These are phyloP conservation scores for Tuber aestivum DNA, from an alignment of 495 filamentous ascomycete genomes.

Conservation along the genomic window DNA sequence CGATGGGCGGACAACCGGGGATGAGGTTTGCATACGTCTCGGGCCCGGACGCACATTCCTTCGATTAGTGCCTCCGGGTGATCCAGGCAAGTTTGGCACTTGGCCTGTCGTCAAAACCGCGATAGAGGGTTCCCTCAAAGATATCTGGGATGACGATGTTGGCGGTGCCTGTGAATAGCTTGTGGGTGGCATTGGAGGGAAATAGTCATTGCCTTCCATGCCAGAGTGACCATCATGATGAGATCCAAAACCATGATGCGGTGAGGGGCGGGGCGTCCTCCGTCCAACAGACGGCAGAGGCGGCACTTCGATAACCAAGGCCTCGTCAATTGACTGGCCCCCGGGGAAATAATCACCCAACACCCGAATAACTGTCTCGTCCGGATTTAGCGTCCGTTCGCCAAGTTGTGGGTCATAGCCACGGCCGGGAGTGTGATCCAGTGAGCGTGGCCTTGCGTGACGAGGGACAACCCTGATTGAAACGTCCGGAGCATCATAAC, in stretches of 20 bases:
- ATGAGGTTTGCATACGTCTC: conserved; percentile 70
- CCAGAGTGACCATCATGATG: conserved; percentile 39
- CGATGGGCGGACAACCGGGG: conserved; percentile 57
- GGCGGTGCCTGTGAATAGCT: conserved; percentile 20
- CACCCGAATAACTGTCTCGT: conserved; percentile 72
- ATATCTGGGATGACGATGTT: conserved; percentile 35
- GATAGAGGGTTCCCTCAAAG: conserved; percentile 52
- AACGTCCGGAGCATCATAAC: conserved; percentile 84
- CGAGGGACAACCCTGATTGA: conserved; percentile 34
- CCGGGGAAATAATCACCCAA: conserved; percentile 83
- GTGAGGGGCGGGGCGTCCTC: conserved; percentile 75
- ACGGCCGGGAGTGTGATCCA: conserved; percentile 27
- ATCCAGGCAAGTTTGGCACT: conserved; percentile 67
- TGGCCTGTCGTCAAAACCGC: conserved; percentile 73
- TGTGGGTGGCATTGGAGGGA: conserved; percentile 68
- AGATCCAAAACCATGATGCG: conserved; percentile 47
- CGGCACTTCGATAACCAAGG: conserved; percentile 83
- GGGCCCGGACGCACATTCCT: conserved; percentile 53
- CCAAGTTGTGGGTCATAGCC: conserved; percentile 46
- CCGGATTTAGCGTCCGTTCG: conserved; percentile 71
- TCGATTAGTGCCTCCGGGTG: conserved; percentile 62
- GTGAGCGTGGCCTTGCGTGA: conserved; percentile 23
- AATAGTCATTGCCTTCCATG: conserved; percentile 69
- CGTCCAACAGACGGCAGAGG: conserved; percentile 45
- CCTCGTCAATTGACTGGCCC: conserved; percentile 84